A percentile compares a stretch with the other conserved stretches of the same genome.
phyloP scores from a whole-genome alignment of 768 basidiomycete species.

The Sarcodon sp. region DNA sequence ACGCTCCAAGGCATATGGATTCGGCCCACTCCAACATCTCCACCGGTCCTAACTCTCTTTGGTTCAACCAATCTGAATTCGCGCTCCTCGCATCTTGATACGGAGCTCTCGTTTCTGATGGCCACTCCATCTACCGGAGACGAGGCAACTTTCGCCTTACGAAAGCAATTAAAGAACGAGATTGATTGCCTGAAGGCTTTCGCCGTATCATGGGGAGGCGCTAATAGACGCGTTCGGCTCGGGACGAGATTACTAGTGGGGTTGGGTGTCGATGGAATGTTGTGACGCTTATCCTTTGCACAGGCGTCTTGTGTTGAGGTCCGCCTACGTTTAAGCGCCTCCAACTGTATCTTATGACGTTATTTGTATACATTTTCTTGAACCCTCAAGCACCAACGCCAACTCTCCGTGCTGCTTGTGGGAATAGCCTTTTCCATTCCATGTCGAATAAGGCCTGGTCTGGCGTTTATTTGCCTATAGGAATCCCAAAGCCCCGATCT shows the following conservation, averaged over 20 bases:
- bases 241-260: constrained; percentile 53
- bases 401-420: no score
- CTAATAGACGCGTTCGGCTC: constrained; percentile 40
- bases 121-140: constrained; percentile 11
- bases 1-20: constrained; percentile 68
- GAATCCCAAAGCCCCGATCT: no score
- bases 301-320: no score
- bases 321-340: no score
- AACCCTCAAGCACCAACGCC: no score
- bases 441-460: no score
- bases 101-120: constrained; percentile 84
- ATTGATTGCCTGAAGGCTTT: constrained; percentile 35
- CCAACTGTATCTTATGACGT: no score
- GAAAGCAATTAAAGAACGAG: constrained; percentile 38
- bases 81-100: constrained; percentile 82
- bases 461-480: no score
- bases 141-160: constrained; percentile 33
- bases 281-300: constrained; percentile 21
- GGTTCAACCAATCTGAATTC: constrained; percentile 94
- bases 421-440: no score
- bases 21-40: constrained; percentile 36
- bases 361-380: no score
- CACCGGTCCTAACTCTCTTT: constrained; percentile 70
- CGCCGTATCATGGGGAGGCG: constrained; percentile 47
- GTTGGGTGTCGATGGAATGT: constrained; percentile 50